Evolutionary conservation across 2,329 filamentous ascomycete species (phyloP).

Genomic region (Pezizomycotina sp.): DNA sequence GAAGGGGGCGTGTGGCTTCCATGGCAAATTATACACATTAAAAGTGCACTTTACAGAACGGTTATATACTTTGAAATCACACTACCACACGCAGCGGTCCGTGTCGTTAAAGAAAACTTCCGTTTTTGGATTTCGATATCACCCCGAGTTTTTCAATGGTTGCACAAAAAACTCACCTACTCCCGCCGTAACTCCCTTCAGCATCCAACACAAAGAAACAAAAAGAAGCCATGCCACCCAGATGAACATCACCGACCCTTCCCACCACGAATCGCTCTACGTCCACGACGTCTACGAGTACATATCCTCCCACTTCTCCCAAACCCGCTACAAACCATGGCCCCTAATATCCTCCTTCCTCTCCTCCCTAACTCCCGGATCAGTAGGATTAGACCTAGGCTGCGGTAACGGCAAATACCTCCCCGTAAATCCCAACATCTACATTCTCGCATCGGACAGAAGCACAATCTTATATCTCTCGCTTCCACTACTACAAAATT

Average conservation of each 20-base stretch:
- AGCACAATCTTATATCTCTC: slow-evolving; percentile 34
- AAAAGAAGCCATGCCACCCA: no score
- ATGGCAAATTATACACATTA: no score
- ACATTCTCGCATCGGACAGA: slow-evolving; percentile 73
- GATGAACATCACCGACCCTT: not conserved
- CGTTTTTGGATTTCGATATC: no score
- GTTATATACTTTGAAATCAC: no score
- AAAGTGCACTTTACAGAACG: no score
- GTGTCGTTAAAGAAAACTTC: no score
- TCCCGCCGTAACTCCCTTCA: no score
- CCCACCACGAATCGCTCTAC: not conserved
- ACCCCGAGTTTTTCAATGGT: no score
- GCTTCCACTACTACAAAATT: slow-evolving; percentile 33
- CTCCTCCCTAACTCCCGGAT: slow-evolving; percentile 44
- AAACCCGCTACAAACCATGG: slow-evolving; percentile 59
- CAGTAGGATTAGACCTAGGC: slow-evolving; percentile 75
- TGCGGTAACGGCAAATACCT: slow-evolving; percentile 97
- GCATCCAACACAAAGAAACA: no score
- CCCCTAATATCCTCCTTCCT: slow-evolving; percentile 76
- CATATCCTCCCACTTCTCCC: slow-evolving; percentile 36
- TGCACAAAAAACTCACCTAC: no score
- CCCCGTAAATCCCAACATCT: slow-evolving; percentile 56
- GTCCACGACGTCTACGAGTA: slow-evolving; percentile 25
- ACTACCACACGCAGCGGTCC: no score
- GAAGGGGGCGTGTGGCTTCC: no score